Evolutionary conservation across 1,284 basidiomycete species (phyloP).

Genomic region (Rhodotorula glutinis): DNA sequence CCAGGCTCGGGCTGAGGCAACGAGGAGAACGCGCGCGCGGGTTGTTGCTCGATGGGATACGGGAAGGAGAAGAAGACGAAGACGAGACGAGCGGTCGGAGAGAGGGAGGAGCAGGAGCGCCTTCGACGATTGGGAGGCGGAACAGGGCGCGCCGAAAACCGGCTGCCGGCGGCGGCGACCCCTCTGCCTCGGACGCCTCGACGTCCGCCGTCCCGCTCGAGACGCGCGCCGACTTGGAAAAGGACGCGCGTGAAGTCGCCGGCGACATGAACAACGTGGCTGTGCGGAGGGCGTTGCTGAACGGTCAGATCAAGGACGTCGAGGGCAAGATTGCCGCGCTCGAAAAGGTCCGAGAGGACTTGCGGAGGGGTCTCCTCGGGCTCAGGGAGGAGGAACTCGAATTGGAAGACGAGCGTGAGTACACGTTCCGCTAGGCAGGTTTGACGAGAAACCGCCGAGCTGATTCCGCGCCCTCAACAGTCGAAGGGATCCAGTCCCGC

Average conservation of each 20-base stretch:
- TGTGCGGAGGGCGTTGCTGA: slow-evolving; percentile 56
- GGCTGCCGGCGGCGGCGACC: not conserved
- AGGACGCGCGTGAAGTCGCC: slow-evolving; percentile 24
- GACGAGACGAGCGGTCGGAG: slow-evolving; percentile 35
- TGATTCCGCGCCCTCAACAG: slow-evolving; percentile 50
- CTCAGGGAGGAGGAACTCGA: slow-evolving; percentile 94
- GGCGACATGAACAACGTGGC: slow-evolving; percentile 37
- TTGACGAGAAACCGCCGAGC: not conserved
- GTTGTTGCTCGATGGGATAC: slow-evolving; percentile 56
- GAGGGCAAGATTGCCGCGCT: slow-evolving; percentile 81
- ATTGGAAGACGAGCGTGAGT: slow-evolving; percentile 84
- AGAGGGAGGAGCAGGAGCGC: not conserved
- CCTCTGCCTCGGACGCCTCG: slow-evolving; percentile 48
- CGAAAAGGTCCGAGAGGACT: slow-evolving; percentile 71
- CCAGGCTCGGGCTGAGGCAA: slow-evolving; percentile 67
- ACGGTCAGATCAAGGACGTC: slow-evolving; percentile 80
- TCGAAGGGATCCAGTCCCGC: slow-evolving; percentile 71
- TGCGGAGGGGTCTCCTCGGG: slow-evolving; percentile 78
- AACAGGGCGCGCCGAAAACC: slow-evolving; percentile 1
- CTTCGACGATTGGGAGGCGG: slow-evolving; percentile 15
- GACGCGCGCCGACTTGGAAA: slow-evolving; percentile 19
- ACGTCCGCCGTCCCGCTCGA: slow-evolving; percentile 54
- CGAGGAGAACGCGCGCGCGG: slow-evolving; percentile 73
- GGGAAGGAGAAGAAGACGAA: slow-evolving; percentile 60
- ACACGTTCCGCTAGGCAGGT: not conserved